Percentiles rank a stretch among this genome's conserved stretches.
These are phyloP conservation scores for Tricholoma matsutake DNA, from an alignment of 768 basidiomycete genomes.

Conservation along the genomic window DNA sequence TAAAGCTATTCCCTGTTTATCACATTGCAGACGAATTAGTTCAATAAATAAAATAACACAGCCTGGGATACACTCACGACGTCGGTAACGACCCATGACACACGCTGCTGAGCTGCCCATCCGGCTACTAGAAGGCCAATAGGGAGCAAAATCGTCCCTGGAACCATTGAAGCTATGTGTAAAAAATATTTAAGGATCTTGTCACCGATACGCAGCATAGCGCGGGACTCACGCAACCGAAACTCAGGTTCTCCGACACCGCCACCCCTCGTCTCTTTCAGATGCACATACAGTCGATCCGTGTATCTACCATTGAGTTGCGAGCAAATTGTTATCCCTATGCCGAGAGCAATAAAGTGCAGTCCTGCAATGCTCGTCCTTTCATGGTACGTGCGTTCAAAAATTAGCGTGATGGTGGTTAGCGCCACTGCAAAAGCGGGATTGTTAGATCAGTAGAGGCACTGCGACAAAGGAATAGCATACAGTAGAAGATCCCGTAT, in stretches of 20 bases:
- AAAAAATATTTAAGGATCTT: background rate
- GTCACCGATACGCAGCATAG: background rate
- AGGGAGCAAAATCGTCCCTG: slow-evolving; percentile 58
- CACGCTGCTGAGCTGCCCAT: slow-evolving; percentile 56
- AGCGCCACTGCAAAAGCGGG: slow-evolving; percentile 50
- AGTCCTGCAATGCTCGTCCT: slow-evolving; percentile 57
- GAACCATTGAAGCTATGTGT: slow-evolving; percentile 51
- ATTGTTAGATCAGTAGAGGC: background rate
- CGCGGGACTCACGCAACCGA: slow-evolving; percentile 38
- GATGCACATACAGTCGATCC: slow-evolving; percentile 51
- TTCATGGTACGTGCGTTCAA: slow-evolving; percentile 51
- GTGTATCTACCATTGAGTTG: slow-evolving; percentile 53
- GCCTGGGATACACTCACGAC: slow-evolving; percentile 39
- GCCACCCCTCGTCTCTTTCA: slow-evolving; percentile 45
- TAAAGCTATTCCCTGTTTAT: slow-evolving; percentile 48
- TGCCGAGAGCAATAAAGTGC: slow-evolving; percentile 68
- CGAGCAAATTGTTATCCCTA: slow-evolving; percentile 53
- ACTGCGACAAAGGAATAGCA: slow-evolving; percentile 17
- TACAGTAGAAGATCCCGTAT: slow-evolving; percentile 61
- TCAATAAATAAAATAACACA: slow-evolving; percentile 4
- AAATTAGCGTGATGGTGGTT: slow-evolving; percentile 62
- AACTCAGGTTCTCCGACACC: slow-evolving; percentile 50
- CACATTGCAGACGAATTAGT: background rate
- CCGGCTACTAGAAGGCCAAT: slow-evolving; percentile 67
- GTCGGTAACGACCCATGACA: slow-evolving; percentile 72